Base-by-base conservation (phyloP, 345 rosid genomes). In the Brassica rapa region DNA sequence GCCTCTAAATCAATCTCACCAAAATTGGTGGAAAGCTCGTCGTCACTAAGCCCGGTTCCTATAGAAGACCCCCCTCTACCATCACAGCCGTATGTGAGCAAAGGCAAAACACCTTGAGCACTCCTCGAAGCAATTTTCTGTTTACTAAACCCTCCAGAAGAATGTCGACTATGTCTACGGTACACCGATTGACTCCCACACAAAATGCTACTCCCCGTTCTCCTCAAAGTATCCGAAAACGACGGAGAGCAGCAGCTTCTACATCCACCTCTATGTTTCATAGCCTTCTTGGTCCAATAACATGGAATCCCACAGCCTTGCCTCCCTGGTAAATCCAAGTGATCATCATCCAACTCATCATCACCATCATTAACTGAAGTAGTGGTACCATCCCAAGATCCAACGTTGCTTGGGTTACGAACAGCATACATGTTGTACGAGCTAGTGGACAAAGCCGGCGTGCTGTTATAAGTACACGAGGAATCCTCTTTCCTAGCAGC, bases 1-100 rank as follows among this genome's bases (percentile, higher is more conserved):
- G 94, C 99, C 84, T 95, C 99, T 85, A 95, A 85, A 85, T 92
- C 97, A 16, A 93, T 87, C 89, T 95, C 99, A 66, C 93, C 98
- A 16, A 67, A 89, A 77, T 91, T 95, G n/a, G 97, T 91, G 25
- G 95, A 93, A 21, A 95, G 94, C 82, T 89, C 99, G 66, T 91
- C 99, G 65, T 93, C 98, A 74, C 94, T 91, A 62, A 64, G 80
- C 14, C 88, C 93, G 8, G 88, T 89, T 76, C 94, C 94, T 35
- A 84, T 76, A 29, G 97, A 92, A 30, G 97, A 94, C 60, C 93
- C 94, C 62, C 88, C 92, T 84, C 85, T 83, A 80, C 87, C 87
- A 77, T 90, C 86, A 41, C 82, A 88, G 72, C 85, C 85, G 51
- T 84, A 78, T 23, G 91, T 49, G 49, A 91, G 99, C 87, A 95